Percentiles rank a stretch among this genome's conserved stretches.
Conservation (phyloP, 2,329 filamentous ascomycete genomes). For the Fusarium haematococcum region DNA sequence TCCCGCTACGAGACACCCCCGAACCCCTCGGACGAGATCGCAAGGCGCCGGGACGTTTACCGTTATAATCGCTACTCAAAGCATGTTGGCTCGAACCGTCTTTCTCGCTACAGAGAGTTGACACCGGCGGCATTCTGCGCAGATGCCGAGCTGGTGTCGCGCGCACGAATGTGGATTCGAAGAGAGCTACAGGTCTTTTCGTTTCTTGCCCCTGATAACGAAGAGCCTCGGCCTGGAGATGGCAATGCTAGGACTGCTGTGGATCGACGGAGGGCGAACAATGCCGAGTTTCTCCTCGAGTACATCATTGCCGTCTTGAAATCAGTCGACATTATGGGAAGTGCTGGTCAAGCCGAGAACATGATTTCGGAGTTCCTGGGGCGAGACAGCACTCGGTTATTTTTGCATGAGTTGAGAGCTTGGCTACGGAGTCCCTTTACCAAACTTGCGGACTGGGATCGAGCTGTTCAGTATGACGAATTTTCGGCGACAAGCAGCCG, state of each 20-base stretch:
- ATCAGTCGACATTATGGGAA: conserved; percentile 83
- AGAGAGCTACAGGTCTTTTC: conserved; percentile 87
- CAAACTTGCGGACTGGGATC: conserved; percentile 82
- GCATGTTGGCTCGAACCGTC: conserved; percentile 83
- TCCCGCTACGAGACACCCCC: conserved; percentile 6
- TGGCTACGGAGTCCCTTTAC: conserved; percentile 86
- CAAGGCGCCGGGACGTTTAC: conserved; percentile 78
- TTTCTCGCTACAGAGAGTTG: conserved; percentile 81
- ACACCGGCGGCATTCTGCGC: conserved; percentile 73
- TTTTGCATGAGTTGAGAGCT: conserved; percentile 85
- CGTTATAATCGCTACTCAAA: conserved; percentile 77
- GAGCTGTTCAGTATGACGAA: conserved; percentile 75
- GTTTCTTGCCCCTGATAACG: conserved; percentile 65
- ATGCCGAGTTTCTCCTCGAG: conserved; percentile 86
- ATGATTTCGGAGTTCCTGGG: conserved; percentile 84
- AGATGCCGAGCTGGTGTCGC: conserved; percentile 76
- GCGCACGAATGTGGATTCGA: conserved; percentile 84
- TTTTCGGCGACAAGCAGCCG: background rate
- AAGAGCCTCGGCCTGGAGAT: conserved; percentile 4
- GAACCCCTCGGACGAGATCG: conserved; percentile 32
- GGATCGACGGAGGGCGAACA: conserved; percentile 63
- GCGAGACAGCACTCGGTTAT: conserved; percentile 76
- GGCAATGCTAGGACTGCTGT: conserved; percentile 4
- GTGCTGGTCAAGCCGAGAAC: conserved; percentile 81
- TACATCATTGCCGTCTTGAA: conserved; percentile 88